Evolutionary conservation across 129 eudicot genomes (phyloP), one percentile per base, ranked within the genome.

Genomic region (Saussurea involucrata): DNA sequence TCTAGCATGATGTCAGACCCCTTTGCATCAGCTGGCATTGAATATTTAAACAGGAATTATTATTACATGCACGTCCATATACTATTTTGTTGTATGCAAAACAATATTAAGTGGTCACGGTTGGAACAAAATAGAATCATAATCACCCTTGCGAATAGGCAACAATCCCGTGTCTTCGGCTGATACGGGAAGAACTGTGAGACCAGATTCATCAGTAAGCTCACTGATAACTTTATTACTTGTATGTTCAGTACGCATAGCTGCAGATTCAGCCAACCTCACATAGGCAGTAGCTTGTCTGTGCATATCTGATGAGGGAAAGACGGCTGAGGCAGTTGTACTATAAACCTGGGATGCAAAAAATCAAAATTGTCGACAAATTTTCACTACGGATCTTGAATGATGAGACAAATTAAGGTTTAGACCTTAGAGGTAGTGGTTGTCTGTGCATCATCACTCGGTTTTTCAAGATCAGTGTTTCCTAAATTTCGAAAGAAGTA

Each of bases 1-100:
- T 90, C 98, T 80, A 92, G 80, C 73, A 90, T 80, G 63, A 92
- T 85, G 73, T 92, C 98, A 24, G 98, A 92, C 37, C 98, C 96
- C 13, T 76, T 85, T 18, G 76, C 77, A 70, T 79, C 92, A 86
- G 72, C 98, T 90, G 93, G 24, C 46, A 76, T 49, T 40, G 69
- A 72, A 65, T 53, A 40, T 21, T 57, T 58, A 36, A 42, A 34
- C 28, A 37, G 7, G 9, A 36, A n/a, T 33, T 74, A 71, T 64
- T 33, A 66, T 70, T 73, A 24, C 72, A 36, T 12, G 28, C 63
- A 76, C 13, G 70, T 71, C 24, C 65, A 74, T n/a, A 61, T 24
- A 29, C 44, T 64, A 61, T 7, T 25, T 18, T 34, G 22, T 28
- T 60, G 49, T 6, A 27, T 61, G 66, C 65, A 78, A 67, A 58